Evolutionary conservation across 805 yeast genomes (phyloP).

Genomic region (Saturnispora ahearnii): DNA sequence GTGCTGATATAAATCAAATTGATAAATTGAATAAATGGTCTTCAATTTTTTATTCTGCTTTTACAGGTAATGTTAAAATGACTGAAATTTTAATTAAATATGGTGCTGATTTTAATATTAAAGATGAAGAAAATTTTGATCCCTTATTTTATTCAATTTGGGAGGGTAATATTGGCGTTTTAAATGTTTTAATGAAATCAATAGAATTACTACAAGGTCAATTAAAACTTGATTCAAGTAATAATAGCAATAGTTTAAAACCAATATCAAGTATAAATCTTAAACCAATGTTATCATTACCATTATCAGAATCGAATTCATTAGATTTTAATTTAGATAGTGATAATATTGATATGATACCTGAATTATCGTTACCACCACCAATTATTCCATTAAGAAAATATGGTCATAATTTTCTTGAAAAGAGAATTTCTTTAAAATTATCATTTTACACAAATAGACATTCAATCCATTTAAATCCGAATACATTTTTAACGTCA

Average conservation of each 20-base stretch:
- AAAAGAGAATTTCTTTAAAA: conserved; percentile 79
- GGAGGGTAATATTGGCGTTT: conserved; percentile 84
- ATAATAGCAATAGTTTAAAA: background rate
- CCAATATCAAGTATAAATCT: background rate
- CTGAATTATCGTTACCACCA: conserved; percentile 88
- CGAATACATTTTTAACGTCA: conserved; percentile 36
- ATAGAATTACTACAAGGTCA: conserved; percentile 8
- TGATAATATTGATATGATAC: conserved; percentile 62
- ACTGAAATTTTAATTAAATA: conserved; percentile 60
- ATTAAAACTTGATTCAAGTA: background rate
- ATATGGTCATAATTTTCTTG: conserved; percentile 93
- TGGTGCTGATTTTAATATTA: conserved; percentile 60
- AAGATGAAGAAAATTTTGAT: conserved; percentile 71
- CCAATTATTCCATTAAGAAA: conserved; percentile 90
- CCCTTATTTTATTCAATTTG: conserved; percentile 87
- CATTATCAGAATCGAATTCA: background rate
- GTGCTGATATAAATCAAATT: conserved; percentile 65
- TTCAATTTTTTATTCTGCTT: conserved; percentile 83
- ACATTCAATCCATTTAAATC: conserved; percentile 36
- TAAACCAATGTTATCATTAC: background rate
- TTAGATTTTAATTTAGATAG: conserved; percentile 12
- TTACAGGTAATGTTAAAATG: conserved; percentile 68
- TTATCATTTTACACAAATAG: conserved; percentile 50
- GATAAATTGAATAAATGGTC: conserved; percentile 93
- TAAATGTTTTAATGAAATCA: conserved; percentile 51